Conservation (phyloP, 305 asterid species). For the Solanum hybrid region DNA sequence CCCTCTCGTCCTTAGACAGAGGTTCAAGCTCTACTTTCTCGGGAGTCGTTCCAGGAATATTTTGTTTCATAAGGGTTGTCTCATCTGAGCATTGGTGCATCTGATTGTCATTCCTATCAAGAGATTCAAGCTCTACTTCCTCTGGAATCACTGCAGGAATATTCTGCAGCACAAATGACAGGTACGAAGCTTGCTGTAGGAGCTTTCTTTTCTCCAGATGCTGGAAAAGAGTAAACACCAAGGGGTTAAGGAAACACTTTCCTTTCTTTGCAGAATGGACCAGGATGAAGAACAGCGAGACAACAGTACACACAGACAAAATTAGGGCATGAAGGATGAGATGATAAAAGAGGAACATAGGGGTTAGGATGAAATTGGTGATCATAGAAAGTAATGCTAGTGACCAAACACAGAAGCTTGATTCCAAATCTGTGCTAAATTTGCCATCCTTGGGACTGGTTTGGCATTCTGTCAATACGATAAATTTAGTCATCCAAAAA, state of each 20-base stretch:
- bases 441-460: background rate
- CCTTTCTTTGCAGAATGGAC: background rate
- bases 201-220: slow-evolving; percentile 13
- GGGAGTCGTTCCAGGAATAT: slow-evolving; percentile 8
- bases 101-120: background rate
- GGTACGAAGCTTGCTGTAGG: slow-evolving; percentile 18
- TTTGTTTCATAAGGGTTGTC: background rate
- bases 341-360: background rate
- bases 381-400: background rate
- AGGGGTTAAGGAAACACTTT: slow-evolving; percentile 19
- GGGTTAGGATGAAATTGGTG: background rate
- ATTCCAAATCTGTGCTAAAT: background rate
- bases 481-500: background rate
- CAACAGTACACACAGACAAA: background rate
- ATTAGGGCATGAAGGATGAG: background rate
- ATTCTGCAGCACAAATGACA: slow-evolving; percentile 10
- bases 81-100: background rate
- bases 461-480: background rate
- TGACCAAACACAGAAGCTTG: background rate
- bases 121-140: slow-evolving; percentile 10
- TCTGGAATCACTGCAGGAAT: slow-evolving; percentile 22
- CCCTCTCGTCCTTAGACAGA: background rate
- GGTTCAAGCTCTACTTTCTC: slow-evolving; percentile 12
- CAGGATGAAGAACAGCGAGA: background rate
- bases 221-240: slow-evolving; percentile 13